Base-by-base conservation (phyloP, 2,329 filamentous ascomycete genomes). In the Penicillium verrucosum region DNA sequence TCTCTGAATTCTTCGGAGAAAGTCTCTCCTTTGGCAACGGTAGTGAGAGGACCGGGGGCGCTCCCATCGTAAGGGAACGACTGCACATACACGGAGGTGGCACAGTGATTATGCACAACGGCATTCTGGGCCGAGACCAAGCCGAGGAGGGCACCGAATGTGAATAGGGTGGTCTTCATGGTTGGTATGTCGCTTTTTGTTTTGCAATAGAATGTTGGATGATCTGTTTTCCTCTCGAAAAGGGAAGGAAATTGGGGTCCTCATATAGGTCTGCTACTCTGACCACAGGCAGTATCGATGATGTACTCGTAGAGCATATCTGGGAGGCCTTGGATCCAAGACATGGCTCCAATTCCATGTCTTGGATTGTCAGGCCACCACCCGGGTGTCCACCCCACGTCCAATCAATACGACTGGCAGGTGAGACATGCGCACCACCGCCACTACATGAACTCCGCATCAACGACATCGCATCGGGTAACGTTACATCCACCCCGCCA, bases 21-120 rank as follows among this genome's bases (percentile, higher is more conserved):
- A n/a, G 57, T 62, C 34, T 38, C 54, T 2, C 63, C 65, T 21
- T 56, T 51, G 0, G 60, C 18, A 51, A 67, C 30, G 21, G 65
- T 63, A 21, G 62, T 67, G 25, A 67, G 65, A 51, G 65, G 60
- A 14, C 63, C 63, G 7, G 63, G 55, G 29, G 58, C 60, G 43
- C 65, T 65, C 41, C 65, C 65, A 58, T 63, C 65, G 42, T 56
- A 62, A 37, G 65, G 65, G 59, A 62, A 63, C 29, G 65, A 67
- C 56, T 67, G 65, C 51, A 67, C 57, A 52, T 67, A 67, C 7
- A 67, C 58, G 2, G 63, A 12, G 36, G 57, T 51, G 16, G 27
- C 51, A 61, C 63, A 67, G 54, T 65, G 49, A 47, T 67, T 67
- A 25, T 65, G 4, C 46, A 67, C 65, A 40, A 62, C 37, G 21